Evolutionary conservation across 148 eudicot genomes (phyloP).

Genomic region (Vaccinium macrocarpon): DNA sequence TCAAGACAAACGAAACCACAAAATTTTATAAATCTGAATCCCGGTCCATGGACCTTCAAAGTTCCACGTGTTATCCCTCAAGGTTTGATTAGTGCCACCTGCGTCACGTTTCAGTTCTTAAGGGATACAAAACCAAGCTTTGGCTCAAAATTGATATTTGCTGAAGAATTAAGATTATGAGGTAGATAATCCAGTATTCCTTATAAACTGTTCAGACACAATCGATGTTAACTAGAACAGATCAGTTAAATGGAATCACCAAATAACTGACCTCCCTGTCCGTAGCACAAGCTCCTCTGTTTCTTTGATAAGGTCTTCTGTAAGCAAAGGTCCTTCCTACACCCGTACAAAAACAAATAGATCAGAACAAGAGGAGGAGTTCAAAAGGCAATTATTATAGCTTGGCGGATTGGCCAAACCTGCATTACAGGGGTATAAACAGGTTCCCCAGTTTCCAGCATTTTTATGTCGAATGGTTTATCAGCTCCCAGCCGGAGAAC

Average conservation of each 20-base stretch:
- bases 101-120: neutral
- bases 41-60: neutral
- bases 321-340: constrained; percentile 90
- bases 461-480: constrained; percentile 47
- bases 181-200: neutral
- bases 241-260: neutral
- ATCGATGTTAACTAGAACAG: neutral
- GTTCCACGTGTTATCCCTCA: neutral
- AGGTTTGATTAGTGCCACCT: neutral
- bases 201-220: neutral
- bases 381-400: constrained; percentile 11
- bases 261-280: constrained; percentile 76
- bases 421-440: constrained; percentile 77
- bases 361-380: constrained; percentile 10
- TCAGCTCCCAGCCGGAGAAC: constrained; percentile 76
- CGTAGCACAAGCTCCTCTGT: constrained; percentile 89
- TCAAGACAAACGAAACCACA: neutral
- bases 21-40: neutral
- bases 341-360: constrained; percentile 17
- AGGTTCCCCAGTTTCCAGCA: constrained; percentile 94
- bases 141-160: neutral
- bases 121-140: constrained; percentile 4
- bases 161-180: neutral
- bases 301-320: constrained; percentile 91
- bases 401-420: constrained; percentile 42